These are phyloP conservation scores for Parmales sp. DNA, from an alignment of 108 stramenopile genomes.

Conservation along the genomic window DNA sequence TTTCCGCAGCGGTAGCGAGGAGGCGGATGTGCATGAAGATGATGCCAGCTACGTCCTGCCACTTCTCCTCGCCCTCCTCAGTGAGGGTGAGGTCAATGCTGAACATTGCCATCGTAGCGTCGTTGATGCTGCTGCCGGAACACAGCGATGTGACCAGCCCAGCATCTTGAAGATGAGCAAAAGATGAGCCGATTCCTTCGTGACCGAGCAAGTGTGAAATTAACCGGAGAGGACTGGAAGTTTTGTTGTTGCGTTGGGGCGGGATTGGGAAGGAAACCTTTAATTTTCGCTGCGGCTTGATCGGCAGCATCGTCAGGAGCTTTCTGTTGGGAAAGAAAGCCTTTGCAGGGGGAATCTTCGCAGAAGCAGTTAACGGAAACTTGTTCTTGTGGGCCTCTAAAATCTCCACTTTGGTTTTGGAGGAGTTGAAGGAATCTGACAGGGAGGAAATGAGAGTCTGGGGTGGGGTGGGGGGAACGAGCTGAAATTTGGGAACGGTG, in stretches of 20 bases:
- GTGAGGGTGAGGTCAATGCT: constrained; percentile 60
- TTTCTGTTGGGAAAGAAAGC: too few species aligned
- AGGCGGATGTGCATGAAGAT: constrained; percentile 57
- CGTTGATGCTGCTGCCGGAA: constrained; percentile 39
- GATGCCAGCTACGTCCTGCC: constrained; percentile 48
- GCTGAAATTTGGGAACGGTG: constrained; percentile 27
- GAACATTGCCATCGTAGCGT: constrained; percentile 33
- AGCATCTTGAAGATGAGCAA: constrained; percentile 36
- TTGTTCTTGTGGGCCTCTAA: too few species aligned
- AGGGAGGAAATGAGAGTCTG: neutral
- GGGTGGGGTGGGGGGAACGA: neutral
- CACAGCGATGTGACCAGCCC: constrained; percentile 42
- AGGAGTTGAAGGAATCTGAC: too few species aligned
- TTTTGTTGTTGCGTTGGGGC: constrained; percentile 30
- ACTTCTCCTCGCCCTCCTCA: constrained; percentile 56
- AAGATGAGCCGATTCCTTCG: constrained; percentile 60
- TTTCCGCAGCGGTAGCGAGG: constrained; percentile 33
- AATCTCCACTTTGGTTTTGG: too few species aligned
- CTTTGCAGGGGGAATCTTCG: too few species aligned
- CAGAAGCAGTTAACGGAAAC: too few species aligned
- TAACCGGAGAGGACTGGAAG: constrained; percentile 44
- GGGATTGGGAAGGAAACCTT: constrained; percentile 57
- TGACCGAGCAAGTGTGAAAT: constrained; percentile 69
- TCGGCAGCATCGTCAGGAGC: constrained; percentile 54
- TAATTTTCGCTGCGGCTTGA: constrained; percentile 50